Conservation (phyloP, 139 green algal species). For the Chlamydomonas sphaeroides region DNA sequence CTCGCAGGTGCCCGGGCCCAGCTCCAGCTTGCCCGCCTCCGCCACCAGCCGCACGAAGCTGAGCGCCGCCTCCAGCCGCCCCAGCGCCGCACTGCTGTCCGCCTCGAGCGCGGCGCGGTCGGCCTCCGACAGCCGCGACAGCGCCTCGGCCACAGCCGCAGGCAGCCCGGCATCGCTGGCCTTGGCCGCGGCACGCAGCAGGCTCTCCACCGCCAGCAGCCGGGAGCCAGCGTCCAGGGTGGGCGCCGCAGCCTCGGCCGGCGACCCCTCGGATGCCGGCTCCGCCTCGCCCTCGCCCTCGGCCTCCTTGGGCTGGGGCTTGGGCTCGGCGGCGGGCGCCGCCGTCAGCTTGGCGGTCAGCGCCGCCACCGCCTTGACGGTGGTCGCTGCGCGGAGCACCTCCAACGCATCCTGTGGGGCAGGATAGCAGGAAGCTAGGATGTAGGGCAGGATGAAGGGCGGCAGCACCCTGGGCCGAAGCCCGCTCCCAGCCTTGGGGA, state of each 20-base stretch:
- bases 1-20: conserved; percentile 6
- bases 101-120: conserved; percentile 5
- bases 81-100: not conserved
- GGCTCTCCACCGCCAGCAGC: conserved; percentile 15
- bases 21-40: not conserved
- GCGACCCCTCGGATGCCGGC: not conserved
- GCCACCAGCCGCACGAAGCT: not conserved
- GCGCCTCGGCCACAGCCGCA: not conserved
- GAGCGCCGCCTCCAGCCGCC: not conserved
- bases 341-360: not conserved
- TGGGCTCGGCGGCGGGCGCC: not conserved
- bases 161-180: not conserved
- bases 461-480: too few relatives aligned
- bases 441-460: not conserved
- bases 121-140: not conserved
- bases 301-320: not conserved
- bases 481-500: too few relatives aligned
- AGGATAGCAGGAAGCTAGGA: too few relatives aligned
- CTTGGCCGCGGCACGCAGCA: not conserved
- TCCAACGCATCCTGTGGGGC: conserved; percentile 6
- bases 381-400: not conserved
- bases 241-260: not conserved
- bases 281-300: not conserved
- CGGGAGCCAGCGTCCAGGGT: conserved; percentile 1
- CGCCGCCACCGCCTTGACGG: not conserved